Conservation (phyloP, 176 grass and related monocot genomes). For the Lolium multiflorum region DNA sequence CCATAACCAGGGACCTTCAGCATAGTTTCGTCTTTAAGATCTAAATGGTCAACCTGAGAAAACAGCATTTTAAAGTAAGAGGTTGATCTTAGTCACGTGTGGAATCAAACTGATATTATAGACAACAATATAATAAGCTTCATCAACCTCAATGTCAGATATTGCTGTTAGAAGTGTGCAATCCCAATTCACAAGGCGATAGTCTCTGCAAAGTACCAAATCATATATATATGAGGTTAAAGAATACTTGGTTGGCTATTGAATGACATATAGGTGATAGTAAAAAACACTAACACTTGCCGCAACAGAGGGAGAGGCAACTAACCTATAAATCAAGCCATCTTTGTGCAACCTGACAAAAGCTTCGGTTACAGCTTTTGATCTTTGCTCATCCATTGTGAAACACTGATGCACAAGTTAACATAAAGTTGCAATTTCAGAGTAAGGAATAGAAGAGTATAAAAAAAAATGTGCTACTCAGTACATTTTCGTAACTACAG, state of each 20-base stretch:
- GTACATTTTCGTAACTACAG: conserved; percentile 24
- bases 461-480: background rate
- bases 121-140: conserved; percentile 48
- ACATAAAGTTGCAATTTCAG: conserved; percentile 22
- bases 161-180: conserved; percentile 91
- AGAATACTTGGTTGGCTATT: background rate
- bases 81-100: conserved; percentile 16
- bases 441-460: conserved; percentile 8
- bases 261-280: background rate
- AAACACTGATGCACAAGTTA: conserved; percentile 75
- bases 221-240: background rate
- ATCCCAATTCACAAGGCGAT: conserved; percentile 96
- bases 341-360: conserved; percentile 89
- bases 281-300: conserved; percentile 20
- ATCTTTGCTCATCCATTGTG: conserved; percentile 93
- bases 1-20: conserved; percentile 77
- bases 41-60: conserved; percentile 81
- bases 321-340: conserved; percentile 89
- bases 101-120: background rate
- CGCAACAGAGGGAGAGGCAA: conserved; percentile 33
- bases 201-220: conserved; percentile 61
- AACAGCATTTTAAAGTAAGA: conserved; percentile 28
- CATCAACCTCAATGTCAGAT: conserved; percentile 81
- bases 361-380: conserved; percentile 85
- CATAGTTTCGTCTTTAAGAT: conserved; percentile 75